A percentile compares a stretch with the other conserved stretches of the same genome.
phyloP scores from a whole-genome alignment of 345 rosid genomes.

The Hevea brasiliensis region DNA sequence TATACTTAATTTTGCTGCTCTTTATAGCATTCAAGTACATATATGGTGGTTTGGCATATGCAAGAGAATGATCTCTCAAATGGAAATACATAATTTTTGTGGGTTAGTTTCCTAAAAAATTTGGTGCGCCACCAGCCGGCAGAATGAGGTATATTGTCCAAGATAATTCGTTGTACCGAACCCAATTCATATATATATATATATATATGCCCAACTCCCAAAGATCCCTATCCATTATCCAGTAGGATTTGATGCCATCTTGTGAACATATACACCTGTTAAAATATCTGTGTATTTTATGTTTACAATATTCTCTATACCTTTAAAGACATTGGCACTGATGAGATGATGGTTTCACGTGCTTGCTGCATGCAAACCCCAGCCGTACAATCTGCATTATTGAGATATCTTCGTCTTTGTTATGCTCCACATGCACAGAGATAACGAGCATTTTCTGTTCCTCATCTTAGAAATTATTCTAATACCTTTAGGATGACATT shows the following conservation, averaged over 20 bases:
- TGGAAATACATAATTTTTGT: neutral
- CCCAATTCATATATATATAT: neutral
- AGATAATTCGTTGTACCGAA: neutral
- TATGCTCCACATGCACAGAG: too few relatives aligned
- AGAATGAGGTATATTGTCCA: neutral
- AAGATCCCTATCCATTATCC: neutral
- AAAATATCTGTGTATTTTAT: neutral
- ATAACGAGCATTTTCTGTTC: too few relatives aligned
- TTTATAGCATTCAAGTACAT: too few relatives aligned
- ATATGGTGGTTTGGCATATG: too few relatives aligned
- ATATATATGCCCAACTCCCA: neutral
- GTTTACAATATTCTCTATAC: neutral
- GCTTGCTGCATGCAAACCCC: neutral
- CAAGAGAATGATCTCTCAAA: too few relatives aligned
- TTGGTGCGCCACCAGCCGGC: conserved; percentile 8
- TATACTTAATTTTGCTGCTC: too few relatives aligned
- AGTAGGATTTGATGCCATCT: neutral
- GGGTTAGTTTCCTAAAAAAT: neutral
- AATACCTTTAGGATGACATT: too few relatives aligned
- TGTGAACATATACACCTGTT: neutral
- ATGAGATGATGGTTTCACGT: neutral
- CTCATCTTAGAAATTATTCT: too few relatives aligned
- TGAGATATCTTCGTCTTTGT: neutral
- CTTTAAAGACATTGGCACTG: too few relatives aligned
- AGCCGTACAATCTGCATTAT: neutral